phyloP scores from a whole-genome alignment of 768 basidiomycete genomes.

The Boletus insuetus region DNA sequence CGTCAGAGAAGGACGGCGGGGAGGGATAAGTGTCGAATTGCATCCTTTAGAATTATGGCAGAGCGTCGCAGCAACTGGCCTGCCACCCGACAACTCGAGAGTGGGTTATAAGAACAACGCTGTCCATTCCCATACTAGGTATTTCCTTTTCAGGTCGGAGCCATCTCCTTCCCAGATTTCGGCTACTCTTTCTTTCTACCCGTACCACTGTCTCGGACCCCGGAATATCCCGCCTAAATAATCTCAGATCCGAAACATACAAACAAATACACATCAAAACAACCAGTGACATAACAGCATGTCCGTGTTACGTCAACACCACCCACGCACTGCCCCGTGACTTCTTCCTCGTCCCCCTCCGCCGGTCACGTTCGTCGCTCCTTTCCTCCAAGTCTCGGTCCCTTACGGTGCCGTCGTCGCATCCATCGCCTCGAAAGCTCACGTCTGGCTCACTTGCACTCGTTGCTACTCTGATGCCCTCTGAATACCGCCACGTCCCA shows the following conservation, averaged over 20 bases:
- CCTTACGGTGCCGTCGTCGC: conserved; percentile 8
- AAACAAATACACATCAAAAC: conserved; percentile 20
- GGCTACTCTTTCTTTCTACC: conserved; percentile 37
- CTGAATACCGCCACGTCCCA: too few species aligned
- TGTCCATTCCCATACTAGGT: conserved; percentile 21
- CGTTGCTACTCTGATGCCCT: too few species aligned
- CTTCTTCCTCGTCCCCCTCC: conserved; percentile 2
- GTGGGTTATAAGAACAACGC: conserved; percentile 34
- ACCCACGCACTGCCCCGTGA: conserved; percentile 30
- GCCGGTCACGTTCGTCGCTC: conserved; percentile 10
- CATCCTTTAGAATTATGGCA: conserved; percentile 29
- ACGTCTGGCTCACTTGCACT: too few species aligned
- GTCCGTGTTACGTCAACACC: conserved; percentile 32
- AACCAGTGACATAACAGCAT: conserved; percentile 30
- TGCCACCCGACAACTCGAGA: conserved; percentile 11
- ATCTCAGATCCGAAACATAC: conserved; percentile 29
- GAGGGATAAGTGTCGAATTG: conserved; percentile 62
- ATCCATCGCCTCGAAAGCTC: too few species aligned
- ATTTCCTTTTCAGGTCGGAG: conserved; percentile 25
- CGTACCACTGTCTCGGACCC: conserved; percentile 32
- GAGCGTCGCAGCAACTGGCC: conserved; percentile 23
- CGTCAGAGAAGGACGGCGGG: conserved; percentile 55
- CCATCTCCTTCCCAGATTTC: conserved; percentile 37
- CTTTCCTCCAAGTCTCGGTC: background rate
- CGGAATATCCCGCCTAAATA: conserved; percentile 32